phyloP scores from a whole-genome alignment of 2,329 filamentous ascomycete genomes.

The Aspergillus candidus region DNA sequence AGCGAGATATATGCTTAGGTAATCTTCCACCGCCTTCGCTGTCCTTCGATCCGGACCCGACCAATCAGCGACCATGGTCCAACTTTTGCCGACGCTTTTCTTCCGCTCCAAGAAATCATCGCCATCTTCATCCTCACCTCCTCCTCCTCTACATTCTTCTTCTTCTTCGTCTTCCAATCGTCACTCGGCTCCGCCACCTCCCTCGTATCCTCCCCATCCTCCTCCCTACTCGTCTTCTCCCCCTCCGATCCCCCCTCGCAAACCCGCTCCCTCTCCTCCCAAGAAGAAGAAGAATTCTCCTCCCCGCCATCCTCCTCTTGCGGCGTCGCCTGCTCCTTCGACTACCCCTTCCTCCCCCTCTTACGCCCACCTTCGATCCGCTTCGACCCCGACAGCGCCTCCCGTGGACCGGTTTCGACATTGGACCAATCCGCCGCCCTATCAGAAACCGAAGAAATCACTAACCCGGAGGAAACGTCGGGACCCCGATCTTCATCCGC shows the following conservation, averaged over 20 bases:
- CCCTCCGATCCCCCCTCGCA: slow-evolving; percentile 2
- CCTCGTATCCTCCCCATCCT: slow-evolving; percentile 1
- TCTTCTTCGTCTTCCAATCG: not conserved
- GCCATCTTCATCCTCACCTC: slow-evolving; percentile 15
- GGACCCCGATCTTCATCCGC: slow-evolving; percentile 66
- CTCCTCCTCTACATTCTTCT: slow-evolving; percentile 5
- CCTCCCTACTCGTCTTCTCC: slow-evolving; percentile 7
- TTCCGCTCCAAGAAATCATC: slow-evolving; percentile 22
- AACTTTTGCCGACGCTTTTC: slow-evolving; percentile 37
- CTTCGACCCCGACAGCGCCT: no score
- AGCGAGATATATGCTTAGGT: not conserved
- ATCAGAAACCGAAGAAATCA: no score
- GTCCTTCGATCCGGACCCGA: slow-evolving; percentile 26
- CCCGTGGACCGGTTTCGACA: no score
- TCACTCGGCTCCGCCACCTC: not conserved
- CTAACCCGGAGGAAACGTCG: slow-evolving; percentile 4
- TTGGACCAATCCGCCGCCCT: no score
- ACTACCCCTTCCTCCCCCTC: slow-evolving; percentile 11
- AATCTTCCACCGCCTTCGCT: slow-evolving; percentile 37
- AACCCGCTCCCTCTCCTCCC: not conserved
- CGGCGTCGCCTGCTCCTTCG: slow-evolving; percentile 3
- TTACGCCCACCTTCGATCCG: slow-evolving; percentile 16
- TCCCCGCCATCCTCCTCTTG: slow-evolving; percentile 1
- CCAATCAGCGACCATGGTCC: slow-evolving; percentile 21
- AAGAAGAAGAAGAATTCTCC: slow-evolving; percentile 1